Base-by-base conservation (phyloP, 2,329 filamentous ascomycete genomes). In the Apiospora phragmitis region DNA sequence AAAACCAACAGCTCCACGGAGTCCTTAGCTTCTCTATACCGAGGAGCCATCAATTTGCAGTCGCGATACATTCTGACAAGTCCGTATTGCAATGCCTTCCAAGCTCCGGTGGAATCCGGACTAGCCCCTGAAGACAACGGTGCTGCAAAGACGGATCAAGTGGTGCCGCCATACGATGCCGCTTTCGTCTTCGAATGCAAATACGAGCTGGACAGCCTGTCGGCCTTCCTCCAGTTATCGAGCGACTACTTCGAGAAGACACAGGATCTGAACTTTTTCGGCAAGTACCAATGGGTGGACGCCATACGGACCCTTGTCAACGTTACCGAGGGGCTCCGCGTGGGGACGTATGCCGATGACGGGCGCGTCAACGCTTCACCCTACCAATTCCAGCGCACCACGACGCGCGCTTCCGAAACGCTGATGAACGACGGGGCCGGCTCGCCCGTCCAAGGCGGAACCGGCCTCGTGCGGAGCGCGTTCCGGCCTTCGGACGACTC, bases 401-500 rank as follows among this genome's bases (percentile, higher is more conserved):
- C 94, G 0, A 91, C 89, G 68, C 85, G 88, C 1, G 91, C 92
- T 8, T 95, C 94, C 0, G 95, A 97, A 78, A 97, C 94, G 0
- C 87, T 97, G 3, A 89, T 86, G 70, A 91, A 98, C 71, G 85
- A 85, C 11, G 95, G 95, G 11, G 84, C 91, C 41, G 95, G 94
- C 24, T 95, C 94, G 74, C 95, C 95, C 0, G 88, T 97, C 1
- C 92, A 90, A 69, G 89, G 89, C 41, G 89, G 89, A 38, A 96
- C 94, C 1, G 94, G 94, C 0, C 87, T 98, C 68, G 88, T 98
- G 55, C 89, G 95, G 69, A 95, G 93, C 74, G 94, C 94, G 41
- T 98, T 98, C 84, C 89, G 95, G 1, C 95, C 95, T 0, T 95
- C 93, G 71, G 95, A 98, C 79, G 95, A 98, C 80, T 90, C 94